Evolutionary conservation across 2,329 filamentous ascomycete species (phyloP), one percentile per base, ranked within the genome.

Genomic region (Botryotinia globosa): DNA sequence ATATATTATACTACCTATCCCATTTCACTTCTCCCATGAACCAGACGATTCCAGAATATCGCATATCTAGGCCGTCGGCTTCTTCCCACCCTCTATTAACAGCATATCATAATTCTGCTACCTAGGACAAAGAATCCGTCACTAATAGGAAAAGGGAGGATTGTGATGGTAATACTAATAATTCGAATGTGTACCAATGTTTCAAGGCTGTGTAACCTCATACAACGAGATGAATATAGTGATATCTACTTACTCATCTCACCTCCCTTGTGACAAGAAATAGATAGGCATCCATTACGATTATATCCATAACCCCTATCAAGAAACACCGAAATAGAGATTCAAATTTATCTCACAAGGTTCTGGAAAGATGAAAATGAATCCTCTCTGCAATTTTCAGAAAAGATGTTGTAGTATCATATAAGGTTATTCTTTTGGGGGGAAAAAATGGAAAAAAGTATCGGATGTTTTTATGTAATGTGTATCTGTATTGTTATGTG

Each of bases 341-440:
- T 54, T 51, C 3, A 3, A 3, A 16, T n/a, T 14, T 16, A 39
- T 10, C 10, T 12, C 1, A 12, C 0, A 2, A n/a, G 5, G 2
- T 16, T 7, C 25, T n/a, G 22, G 45, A 25, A 51, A 1, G 10
- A 51, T 14, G 48, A n/a, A 5, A n/a, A 20, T 7, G 14, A 9
- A 54, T n/a, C 12, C 6, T 54, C 12, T 54, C 25, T n/a, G 5
- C 5, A 5, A 16, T 54, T 54, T 51, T n/a, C 48, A 51, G 7
- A 4, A 51, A 12, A 6, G 25, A 51, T 25, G 8, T 48, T 4
- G 4, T 25, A 2, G 4, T 51, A 14, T 51, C 12, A n/a, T n/a
- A 12, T 51, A 16, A 51, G 5, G n/a, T 51, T 7, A n/a, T 6
- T 14, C 48, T 16, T 34, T 34, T n/a, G n/a, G n/a, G n/a, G n/a